Evolutionary conservation across 768 basidiomycete species (phyloP).

Genomic region (Cyclocybe aegerita): DNA sequence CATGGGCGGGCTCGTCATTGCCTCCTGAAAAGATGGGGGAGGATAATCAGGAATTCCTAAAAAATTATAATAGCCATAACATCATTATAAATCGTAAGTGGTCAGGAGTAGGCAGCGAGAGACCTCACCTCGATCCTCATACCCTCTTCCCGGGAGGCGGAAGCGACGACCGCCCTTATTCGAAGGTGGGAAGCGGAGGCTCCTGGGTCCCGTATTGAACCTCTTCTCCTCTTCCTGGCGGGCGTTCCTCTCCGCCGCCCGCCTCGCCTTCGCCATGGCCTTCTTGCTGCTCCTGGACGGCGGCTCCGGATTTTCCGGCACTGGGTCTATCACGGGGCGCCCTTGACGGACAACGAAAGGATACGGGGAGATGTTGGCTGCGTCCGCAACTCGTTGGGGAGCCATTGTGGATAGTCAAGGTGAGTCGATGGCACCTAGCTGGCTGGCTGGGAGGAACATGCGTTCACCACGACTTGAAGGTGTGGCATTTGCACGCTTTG

Average conservation of each 20-base stretch:
- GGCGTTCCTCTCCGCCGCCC: constrained; percentile 37
- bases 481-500: constrained; percentile 36
- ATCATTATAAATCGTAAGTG: neutral
- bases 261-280: constrained; percentile 26
- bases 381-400: constrained; percentile 45
- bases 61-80: constrained; percentile 6
- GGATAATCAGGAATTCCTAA: constrained; percentile 61
- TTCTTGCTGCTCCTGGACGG: constrained; percentile 46
- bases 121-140: constrained; percentile 25
- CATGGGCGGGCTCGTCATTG: constrained; percentile 46
- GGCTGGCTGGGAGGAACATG: constrained; percentile 33
- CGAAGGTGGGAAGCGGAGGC: constrained; percentile 16
- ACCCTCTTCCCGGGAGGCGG: constrained; percentile 22
- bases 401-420: constrained; percentile 42
- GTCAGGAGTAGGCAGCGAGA: constrained; percentile 1
- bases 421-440: constrained; percentile 20
- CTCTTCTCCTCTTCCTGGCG: constrained; percentile 45
- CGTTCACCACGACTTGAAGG: constrained; percentile 30
- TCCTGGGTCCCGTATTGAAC: constrained; percentile 43
- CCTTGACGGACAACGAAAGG: constrained; percentile 51
- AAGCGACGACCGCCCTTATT: constrained; percentile 19
- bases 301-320: constrained; percentile 50
- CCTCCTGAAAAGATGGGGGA: constrained; percentile 77
- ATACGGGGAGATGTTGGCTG: constrained; percentile 56
- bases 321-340: constrained; percentile 38